Evolutionary conservation across 2,329 filamentous ascomycete genomes (phyloP), one percentile per base, ranked within the genome.

Genomic region (Diaporthe sp.): DNA sequence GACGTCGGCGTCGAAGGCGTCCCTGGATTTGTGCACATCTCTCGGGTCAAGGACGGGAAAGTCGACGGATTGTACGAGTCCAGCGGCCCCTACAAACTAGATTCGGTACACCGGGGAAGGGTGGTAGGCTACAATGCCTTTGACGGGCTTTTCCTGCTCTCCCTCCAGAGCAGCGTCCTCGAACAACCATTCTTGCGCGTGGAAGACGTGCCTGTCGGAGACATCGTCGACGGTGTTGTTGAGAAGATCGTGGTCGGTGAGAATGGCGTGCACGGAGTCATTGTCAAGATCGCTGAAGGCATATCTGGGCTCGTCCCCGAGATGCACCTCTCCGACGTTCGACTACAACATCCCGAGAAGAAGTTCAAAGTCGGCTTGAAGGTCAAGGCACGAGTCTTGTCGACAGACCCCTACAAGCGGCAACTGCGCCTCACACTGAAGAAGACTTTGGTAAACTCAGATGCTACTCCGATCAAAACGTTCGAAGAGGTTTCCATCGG

Each of bases 21-120:
- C 3, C 87, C 91, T n/a, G 95, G 95, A 13, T 99, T 98, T 81
- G 95, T 97, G 31, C 97, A 99, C 83, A 97, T 99, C 78, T 99
- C 97, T 1, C 92, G 94, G 78, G 90, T 99, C 77, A 94, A 96
- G 76, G 96, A 99, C 82, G 93, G 93, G 79, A 98, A 97, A 83
- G 90, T 98, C 72, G 97, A 98, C 78, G 91, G 91, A 1, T 87
- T 99, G 7, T 94, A 94, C 20, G 91, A 95, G 78, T 88, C 91
- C 4, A 92, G 92, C 25, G 97, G 97, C 0, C 89, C 93, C 3
- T 98, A 92, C 86, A 94, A 95, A 83, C 82, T 94, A 28, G 95
- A 92, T 55, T 93, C 95, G 0, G 90, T 90, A 22, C 97, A 99
- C 84, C 91, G 92, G 71, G 95, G 94, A 55, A 92, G 97, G 76